phyloP scores from a whole-genome alignment of 2,329 filamentous ascomycete genomes.

The Pseudogymnoascus sp. region DNA sequence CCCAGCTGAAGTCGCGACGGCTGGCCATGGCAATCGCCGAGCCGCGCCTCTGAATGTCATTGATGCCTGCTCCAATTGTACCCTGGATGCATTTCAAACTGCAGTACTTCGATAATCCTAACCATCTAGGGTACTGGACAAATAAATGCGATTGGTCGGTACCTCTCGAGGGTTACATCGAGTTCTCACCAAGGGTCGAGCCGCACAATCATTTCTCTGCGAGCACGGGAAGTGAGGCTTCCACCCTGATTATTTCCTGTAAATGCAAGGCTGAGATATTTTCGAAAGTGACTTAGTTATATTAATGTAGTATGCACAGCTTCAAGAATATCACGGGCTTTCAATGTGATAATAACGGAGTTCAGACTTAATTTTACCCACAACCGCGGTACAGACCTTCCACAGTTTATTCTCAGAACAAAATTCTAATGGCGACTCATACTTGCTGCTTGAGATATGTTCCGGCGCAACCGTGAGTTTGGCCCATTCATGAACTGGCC shows the following conservation, averaged over 20 bases:
- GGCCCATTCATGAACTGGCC: too few species aligned
- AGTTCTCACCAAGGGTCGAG: background rate
- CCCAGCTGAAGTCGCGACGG: background rate
- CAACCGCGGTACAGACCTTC: background rate
- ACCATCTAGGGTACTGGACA: background rate
- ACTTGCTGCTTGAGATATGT: background rate
- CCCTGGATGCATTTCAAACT: background rate
- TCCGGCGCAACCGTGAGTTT: too few species aligned
- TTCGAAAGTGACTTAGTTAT: background rate
- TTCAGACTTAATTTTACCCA: background rate
- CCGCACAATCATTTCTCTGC: background rate
- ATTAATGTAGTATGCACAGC: background rate
- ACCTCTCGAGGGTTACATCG: background rate
- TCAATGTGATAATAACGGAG: background rate
- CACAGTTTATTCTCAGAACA: background rate
- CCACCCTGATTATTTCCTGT: background rate
- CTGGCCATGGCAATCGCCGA: background rate
- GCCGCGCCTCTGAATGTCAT: background rate
- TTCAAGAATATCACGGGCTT: background rate
- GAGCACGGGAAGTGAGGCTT: background rate
- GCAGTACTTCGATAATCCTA: background rate
- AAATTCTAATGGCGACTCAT: background rate
- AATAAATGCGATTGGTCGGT: background rate
- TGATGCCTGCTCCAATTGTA: background rate
- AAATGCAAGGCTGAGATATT: background rate